A percentile compares a stretch with the other conserved stretches of the same genome.
Conservation (phyloP, 2,329 filamentous ascomycete genomes). For the Ceratocystis albifundus region DNA sequence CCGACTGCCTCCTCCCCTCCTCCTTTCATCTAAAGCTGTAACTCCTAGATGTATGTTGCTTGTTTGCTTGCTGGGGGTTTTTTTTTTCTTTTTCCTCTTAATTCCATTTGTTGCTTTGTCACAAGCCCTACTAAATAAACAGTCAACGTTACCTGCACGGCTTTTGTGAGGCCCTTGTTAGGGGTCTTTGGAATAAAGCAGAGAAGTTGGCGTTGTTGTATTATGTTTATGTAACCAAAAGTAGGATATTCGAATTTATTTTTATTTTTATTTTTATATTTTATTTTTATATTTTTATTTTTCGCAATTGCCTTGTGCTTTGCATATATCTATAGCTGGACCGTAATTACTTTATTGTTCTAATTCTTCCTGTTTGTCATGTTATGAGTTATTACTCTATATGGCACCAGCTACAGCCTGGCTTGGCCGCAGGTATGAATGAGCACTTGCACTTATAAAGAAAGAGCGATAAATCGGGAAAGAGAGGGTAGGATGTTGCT, state of each 20-base stretch:
- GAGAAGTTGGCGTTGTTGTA: not conserved
- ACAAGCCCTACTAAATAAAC: too few relatives aligned
- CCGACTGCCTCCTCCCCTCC: not conserved
- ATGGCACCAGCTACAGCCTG: too few relatives aligned
- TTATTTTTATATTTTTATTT: not conserved
- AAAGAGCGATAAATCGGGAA: too few relatives aligned
- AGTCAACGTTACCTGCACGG: conserved; percentile 6
- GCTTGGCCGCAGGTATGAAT: too few relatives aligned
- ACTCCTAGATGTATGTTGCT: not conserved
- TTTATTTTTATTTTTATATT: not conserved
- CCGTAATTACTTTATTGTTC: not conserved
- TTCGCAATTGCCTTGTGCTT: not conserved
- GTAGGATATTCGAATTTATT: not conserved
- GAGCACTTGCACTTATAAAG: too few relatives aligned
- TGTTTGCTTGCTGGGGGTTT: not conserved
- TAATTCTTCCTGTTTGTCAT: not conserved
- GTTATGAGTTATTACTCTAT: not conserved
- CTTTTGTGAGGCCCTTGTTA: not conserved
- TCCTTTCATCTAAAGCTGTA: conserved; percentile 4
- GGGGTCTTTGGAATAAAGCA: not conserved
- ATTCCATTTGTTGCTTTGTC: too few relatives aligned
- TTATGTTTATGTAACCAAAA: not conserved
- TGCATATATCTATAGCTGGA: too few relatives aligned
- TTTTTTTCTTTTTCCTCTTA: too few relatives aligned
- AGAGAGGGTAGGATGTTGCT: too few relatives aligned